Conservation (phyloP, 169 alveolate genomes). For the Miamiensis avidus region DNA sequence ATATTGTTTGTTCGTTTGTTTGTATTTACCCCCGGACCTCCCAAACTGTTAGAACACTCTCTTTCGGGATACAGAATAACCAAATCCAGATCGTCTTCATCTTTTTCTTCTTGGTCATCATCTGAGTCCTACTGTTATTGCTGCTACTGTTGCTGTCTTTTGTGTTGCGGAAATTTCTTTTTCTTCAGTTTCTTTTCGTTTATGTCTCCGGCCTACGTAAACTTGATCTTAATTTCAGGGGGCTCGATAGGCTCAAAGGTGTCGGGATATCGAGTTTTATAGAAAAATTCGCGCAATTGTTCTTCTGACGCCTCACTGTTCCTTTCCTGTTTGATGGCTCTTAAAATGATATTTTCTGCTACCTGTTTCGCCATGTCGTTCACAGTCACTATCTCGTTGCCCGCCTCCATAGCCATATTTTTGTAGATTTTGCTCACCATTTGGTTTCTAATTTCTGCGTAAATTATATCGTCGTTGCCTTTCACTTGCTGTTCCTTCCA, state of each 20-base stretch:
- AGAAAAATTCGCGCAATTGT: conserved; percentile 4
- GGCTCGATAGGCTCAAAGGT: neutral
- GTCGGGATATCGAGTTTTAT: conserved; percentile 6
- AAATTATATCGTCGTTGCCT: neutral
- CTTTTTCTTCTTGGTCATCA: neutral
- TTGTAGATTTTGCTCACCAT: conserved; percentile 2
- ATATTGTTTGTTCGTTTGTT: conserved; percentile 1
- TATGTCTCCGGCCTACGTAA: neutral
- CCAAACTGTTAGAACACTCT: conserved; percentile 1
- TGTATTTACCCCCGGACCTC: neutral
- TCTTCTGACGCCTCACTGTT: neutral
- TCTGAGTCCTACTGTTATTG: neutral
- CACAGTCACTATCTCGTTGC: conserved; percentile 16
- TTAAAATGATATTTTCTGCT: conserved; percentile 7
- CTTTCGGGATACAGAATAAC: conserved; percentile 14
- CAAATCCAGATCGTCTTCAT: conserved; percentile 7
- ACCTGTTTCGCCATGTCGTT: conserved; percentile 23
- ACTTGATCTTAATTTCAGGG: neutral
- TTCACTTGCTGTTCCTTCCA: neutral
- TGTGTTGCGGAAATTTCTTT: neutral
- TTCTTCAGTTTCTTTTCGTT: conserved; percentile 6
- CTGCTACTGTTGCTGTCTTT: neutral
- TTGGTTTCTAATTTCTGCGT: neutral
- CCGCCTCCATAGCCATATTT: conserved; percentile 14
- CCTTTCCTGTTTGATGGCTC: conserved; percentile 16